Percentiles rank a stretch among this genome's conserved stretches.
phyloP scores from a whole-genome alignment of 768 basidiomycete genomes.

The Xerocomus spinulosus region DNA sequence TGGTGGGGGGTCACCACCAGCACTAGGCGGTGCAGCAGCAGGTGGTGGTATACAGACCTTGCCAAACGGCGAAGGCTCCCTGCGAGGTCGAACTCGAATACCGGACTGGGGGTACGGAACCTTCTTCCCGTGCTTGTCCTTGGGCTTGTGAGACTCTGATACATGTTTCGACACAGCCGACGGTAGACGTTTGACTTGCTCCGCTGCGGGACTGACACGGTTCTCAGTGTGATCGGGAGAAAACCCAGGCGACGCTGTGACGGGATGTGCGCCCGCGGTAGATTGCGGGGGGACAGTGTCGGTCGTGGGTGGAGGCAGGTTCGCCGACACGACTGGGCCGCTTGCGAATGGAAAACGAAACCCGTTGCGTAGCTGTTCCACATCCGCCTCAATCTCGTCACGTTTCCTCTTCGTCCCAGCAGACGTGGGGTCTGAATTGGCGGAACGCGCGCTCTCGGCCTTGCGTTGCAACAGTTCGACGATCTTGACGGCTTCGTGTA shows the following conservation, averaged over 20 bases:
- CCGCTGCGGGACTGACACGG: conserved; percentile 8
- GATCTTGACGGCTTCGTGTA: conserved; percentile 37
- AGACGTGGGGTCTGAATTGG: conserved; percentile 7
- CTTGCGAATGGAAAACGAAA: conserved; percentile 45
- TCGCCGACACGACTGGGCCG: conserved; percentile 26
- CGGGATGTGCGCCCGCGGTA: background rate
- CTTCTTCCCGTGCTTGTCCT: conserved; percentile 43
- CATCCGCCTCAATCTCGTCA: conserved; percentile 35
- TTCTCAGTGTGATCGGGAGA: background rate
- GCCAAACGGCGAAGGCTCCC: conserved; percentile 24
- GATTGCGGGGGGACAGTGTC: conserved; percentile 2
- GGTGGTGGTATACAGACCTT: conserved; percentile 8
- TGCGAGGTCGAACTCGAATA: conserved; percentile 42
- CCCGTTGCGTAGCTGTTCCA: conserved; percentile 25
- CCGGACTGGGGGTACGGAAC: conserved; percentile 40
- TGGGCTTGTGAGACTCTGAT: conserved; percentile 27
- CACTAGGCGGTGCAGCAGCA: conserved; percentile 10
- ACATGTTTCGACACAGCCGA: conserved; percentile 10
- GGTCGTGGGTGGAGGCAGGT: background rate
- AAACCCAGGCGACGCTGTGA: background rate
- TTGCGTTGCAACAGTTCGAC: conserved; percentile 39
- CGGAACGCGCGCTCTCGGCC: conserved; percentile 32
- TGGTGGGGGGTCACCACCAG: conserved; percentile 8
- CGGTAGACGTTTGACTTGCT: conserved; percentile 12
- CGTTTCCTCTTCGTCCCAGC: conserved; percentile 43